Conservation (phyloP, 805 yeast species). For the Cyberlindnera veronae region DNA sequence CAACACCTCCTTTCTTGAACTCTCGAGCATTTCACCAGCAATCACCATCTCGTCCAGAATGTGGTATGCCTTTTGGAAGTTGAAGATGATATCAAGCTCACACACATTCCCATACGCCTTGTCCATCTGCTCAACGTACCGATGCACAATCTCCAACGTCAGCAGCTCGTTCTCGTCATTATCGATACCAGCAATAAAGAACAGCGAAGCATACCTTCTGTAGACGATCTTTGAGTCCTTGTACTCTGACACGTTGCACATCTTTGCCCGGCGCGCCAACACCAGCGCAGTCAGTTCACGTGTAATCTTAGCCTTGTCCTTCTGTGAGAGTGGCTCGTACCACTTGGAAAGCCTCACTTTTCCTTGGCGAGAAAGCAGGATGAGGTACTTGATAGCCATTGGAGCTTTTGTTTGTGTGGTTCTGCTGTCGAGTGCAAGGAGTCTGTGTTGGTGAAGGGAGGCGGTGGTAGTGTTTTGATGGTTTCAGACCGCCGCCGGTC, state of each 20-base stretch:
- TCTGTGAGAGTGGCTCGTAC: slow-evolving; percentile 81
- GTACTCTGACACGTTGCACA: slow-evolving; percentile 51
- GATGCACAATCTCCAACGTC: slow-evolving; percentile 81
- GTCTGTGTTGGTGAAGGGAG: too few species aligned
- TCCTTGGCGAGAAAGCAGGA: slow-evolving; percentile 90
- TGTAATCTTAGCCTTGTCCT: slow-evolving; percentile 79
- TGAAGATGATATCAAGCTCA: slow-evolving; percentile 94
- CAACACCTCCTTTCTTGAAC: slow-evolving; percentile 75
- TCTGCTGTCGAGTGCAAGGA: too few species aligned
- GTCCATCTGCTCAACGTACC: slow-evolving; percentile 97
- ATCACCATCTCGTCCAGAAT: slow-evolving; percentile 85
- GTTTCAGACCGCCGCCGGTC: too few species aligned
- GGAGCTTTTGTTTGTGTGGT: too few species aligned
- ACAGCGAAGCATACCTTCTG: slow-evolving; percentile 88
- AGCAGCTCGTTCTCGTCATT: slow-evolving; percentile 81
- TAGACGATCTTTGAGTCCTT: slow-evolving; percentile 78
- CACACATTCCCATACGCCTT: slow-evolving; percentile 93
- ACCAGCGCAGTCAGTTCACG: slow-evolving; percentile 85
- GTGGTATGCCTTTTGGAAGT: slow-evolving; percentile 90
- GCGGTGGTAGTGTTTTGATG: too few species aligned
- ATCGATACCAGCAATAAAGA: slow-evolving; percentile 84
- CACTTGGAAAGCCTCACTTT: slow-evolving; percentile 91
- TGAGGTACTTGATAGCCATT: slow-evolving; percentile 58
- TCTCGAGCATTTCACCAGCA: slow-evolving; percentile 85
- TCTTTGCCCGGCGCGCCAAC: slow-evolving; percentile 80